Evolutionary conservation across 495 filamentous ascomycete species (phyloP).

Genomic region (Aeminium ludgeri): DNA sequence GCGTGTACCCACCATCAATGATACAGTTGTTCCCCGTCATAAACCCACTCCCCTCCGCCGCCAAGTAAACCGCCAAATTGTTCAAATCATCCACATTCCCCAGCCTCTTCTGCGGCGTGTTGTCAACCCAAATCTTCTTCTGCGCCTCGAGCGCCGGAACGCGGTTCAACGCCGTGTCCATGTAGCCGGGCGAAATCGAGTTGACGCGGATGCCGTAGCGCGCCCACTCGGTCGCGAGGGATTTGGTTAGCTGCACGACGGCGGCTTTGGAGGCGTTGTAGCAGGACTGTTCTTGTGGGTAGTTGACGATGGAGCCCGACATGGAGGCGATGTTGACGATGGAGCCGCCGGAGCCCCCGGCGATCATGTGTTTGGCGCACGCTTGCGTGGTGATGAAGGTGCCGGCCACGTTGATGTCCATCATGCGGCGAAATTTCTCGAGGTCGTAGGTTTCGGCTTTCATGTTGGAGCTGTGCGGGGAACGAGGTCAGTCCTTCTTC

Average conservation of each 20-base stretch:
- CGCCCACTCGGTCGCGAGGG: slow-evolving; percentile 66
- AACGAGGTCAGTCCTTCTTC: no score
- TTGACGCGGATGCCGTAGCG: slow-evolving; percentile 60
- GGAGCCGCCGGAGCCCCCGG: slow-evolving; percentile 23
- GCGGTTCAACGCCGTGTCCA: slow-evolving; percentile 62
- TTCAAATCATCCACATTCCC: slow-evolving; percentile 64
- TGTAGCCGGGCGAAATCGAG: slow-evolving; percentile 63
- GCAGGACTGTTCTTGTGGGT: slow-evolving; percentile 58
- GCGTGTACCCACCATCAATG: slow-evolving; percentile 37
- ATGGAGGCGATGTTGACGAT: slow-evolving; percentile 63
- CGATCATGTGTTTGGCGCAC: slow-evolving; percentile 49
- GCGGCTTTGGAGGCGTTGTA: slow-evolving; percentile 72
- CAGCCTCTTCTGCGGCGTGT: slow-evolving; percentile 57
- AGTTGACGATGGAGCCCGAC: slow-evolving; percentile 65
- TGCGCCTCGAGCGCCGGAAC: slow-evolving; percentile 56
- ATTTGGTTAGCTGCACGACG: slow-evolving; percentile 60
- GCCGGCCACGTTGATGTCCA: slow-evolving; percentile 62
- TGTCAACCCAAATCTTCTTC: slow-evolving; percentile 60
- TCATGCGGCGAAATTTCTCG: slow-evolving; percentile 49
- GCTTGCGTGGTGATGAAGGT: slow-evolving; percentile 54
- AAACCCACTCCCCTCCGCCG: slow-evolving; percentile 54
- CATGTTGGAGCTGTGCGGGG: slow-evolving; percentile 42
- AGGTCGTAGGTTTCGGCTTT: slow-evolving; percentile 38
- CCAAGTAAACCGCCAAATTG: slow-evolving; percentile 59
- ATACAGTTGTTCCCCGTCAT: slow-evolving; percentile 67